A percentile compares a stretch with the other conserved stretches of the same genome.
phyloP scores from a whole-genome alignment of 352 stramenopile species.

The Phytopythium boreale region DNA sequence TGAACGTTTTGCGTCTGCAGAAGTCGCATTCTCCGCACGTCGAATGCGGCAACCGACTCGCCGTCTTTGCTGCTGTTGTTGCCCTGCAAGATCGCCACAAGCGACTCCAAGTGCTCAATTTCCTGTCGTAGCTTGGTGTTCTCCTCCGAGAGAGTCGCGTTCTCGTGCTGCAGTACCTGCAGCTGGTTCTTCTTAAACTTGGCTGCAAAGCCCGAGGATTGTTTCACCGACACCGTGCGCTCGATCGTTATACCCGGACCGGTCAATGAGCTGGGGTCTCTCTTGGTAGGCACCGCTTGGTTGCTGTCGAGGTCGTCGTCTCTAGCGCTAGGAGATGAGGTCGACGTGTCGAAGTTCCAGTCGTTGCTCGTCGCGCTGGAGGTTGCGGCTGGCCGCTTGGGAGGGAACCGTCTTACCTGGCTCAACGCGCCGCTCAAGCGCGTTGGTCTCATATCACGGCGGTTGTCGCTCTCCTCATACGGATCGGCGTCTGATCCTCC shows the following conservation, averaged over 20 bases:
- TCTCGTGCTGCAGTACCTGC: conserved; percentile 41
- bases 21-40: conserved; percentile 30
- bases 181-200: conserved; percentile 48
- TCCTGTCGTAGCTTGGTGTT: conserved; percentile 43
- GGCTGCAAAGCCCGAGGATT: conserved; percentile 19
- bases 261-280: neutral
- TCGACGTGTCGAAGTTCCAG: conserved; percentile 38
- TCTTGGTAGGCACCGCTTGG: neutral
- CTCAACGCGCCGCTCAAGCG: conserved; percentile 6
- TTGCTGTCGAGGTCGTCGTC: conserved; percentile 11
- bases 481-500: neutral
- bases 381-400: neutral
- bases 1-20: conserved; percentile 63
- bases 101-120: conserved; percentile 40
- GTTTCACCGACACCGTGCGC: conserved; percentile 18
- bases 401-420: neutral
- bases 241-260: conserved; percentile 28
- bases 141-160: conserved; percentile 26
- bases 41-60: conserved; percentile 13
- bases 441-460: neutral
- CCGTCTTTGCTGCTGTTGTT: conserved; percentile 18
- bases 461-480: neutral
- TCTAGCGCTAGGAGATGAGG: conserved; percentile 9
- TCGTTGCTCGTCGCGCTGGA: conserved; percentile 3
- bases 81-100: conserved; percentile 32